phyloP scores from a whole-genome alignment of 1,139 yeast genomes.

The Taphrina wiesneri region DNA sequence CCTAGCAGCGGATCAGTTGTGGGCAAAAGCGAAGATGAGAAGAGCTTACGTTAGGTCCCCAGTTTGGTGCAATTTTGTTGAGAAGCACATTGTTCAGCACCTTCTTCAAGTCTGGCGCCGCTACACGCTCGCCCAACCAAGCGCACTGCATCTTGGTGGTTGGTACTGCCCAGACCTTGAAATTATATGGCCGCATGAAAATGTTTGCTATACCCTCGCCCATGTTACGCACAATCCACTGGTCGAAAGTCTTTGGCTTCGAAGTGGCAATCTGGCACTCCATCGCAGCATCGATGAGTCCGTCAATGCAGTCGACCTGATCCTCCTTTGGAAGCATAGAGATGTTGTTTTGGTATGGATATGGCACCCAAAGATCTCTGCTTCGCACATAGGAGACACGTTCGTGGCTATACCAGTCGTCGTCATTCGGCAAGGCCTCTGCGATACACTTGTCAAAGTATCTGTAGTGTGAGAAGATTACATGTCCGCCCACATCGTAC shows the following conservation, averaged over 20 bases:
- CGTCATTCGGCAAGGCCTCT: constrained; percentile 36
- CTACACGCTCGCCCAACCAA: constrained; percentile 39
- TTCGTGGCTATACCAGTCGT: constrained; percentile 38
- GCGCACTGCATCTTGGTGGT: constrained; percentile 39
- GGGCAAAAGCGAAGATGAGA: background rate
- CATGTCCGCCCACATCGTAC: constrained; percentile 38
- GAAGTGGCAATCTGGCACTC: constrained; percentile 35
- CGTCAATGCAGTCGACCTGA: constrained; percentile 36
- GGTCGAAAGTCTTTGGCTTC: constrained; percentile 36
- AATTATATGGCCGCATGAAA: constrained; percentile 38
- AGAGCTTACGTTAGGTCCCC: constrained; percentile 36
- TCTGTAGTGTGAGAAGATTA: constrained; percentile 37
- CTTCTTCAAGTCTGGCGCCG: constrained; percentile 38
- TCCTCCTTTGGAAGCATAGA: constrained; percentile 36
- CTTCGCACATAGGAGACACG: constrained; percentile 37
- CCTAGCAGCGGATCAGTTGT: background rate
- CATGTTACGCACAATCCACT: constrained; percentile 38
- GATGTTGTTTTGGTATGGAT: constrained; percentile 39
- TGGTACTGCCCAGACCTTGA: constrained; percentile 39
- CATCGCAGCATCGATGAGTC: constrained; percentile 37
- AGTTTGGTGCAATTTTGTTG: constrained; percentile 37
- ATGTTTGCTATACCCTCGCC: constrained; percentile 38
- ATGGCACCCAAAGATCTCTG: constrained; percentile 37
- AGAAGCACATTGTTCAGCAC: constrained; percentile 36
- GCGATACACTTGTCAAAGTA: constrained; percentile 36